phyloP scores from a whole-genome alignment of 1,284 basidiomycete species.

The Coniophora puteana region DNA sequence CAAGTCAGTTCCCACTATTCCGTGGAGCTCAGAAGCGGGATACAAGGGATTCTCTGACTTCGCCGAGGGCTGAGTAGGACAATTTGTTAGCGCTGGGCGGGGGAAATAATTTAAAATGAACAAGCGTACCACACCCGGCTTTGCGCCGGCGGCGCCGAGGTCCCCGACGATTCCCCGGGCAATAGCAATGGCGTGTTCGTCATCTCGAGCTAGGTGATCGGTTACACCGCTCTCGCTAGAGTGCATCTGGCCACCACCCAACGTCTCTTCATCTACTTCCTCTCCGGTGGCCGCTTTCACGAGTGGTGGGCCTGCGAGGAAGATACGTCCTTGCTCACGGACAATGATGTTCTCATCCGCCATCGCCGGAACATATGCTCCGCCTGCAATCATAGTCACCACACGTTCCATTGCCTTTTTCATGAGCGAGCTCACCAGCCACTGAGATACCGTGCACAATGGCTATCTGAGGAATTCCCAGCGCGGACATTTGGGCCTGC shows the following conservation, averaged over 20 bases:
- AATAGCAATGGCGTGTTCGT: conserved; percentile 85
- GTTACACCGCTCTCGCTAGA: conserved; percentile 92
- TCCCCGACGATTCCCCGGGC: conserved; percentile 81
- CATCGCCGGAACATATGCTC: conserved; percentile 95
- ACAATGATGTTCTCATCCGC: conserved; percentile 96
- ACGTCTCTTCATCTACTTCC: conserved; percentile 87
- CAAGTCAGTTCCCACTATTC: conserved; percentile 88
- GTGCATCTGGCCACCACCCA: conserved; percentile 94
- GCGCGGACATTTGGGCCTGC: conserved; percentile 86
- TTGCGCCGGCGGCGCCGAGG: conserved; percentile 61
- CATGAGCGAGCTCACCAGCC: conserved; percentile 47
- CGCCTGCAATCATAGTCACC: conserved; percentile 41
- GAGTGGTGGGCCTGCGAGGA: conserved; percentile 93
- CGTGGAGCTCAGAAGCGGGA: conserved; percentile 78
- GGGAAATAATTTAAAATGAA: too few species aligned
- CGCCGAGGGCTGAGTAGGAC: conserved; percentile 47
- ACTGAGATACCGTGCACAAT: conserved; percentile 95
- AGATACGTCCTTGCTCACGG: conserved; percentile 89
- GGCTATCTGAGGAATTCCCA: conserved; percentile 89
- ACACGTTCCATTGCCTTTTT: conserved; percentile 3
- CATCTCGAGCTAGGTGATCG: conserved; percentile 87
- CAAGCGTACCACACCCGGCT: conserved; percentile 45
- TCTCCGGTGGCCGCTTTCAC: conserved; percentile 96
- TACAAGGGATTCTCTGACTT: conserved; percentile 76
- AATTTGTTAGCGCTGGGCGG: conserved; percentile 2